Evolutionary conservation across 331 rosid species (phyloP).

Genomic region (Stylosanthes scabra): DNA sequence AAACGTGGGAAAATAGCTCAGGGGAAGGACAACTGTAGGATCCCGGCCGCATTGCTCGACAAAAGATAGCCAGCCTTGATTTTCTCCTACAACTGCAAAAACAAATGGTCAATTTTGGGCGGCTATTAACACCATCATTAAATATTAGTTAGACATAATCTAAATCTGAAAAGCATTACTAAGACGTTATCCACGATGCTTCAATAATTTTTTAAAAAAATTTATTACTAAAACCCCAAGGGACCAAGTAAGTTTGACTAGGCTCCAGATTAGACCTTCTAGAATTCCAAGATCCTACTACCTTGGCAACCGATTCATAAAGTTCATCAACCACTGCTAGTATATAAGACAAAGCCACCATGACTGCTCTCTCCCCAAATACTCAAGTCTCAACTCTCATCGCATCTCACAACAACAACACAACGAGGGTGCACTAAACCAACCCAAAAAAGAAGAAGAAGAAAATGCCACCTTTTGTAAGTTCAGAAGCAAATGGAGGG

Average conservation of each 20-base stretch:
- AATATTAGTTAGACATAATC: no score
- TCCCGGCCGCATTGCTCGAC: neutral
- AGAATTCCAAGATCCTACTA: constrained; percentile 40
- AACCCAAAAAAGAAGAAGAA: neutral
- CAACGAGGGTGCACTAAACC: neutral
- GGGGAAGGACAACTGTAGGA: neutral
- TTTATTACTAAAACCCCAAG: neutral
- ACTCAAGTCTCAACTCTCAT: neutral
- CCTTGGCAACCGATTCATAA: neutral
- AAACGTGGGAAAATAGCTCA: neutral
- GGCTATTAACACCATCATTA: constrained; percentile 14
- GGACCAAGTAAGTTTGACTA: constrained; percentile 31
- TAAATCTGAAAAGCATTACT: neutral
- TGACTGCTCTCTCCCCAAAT: neutral
- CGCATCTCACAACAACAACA: no score
- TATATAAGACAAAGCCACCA: no score
- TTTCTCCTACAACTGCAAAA: neutral
- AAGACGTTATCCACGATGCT: constrained; percentile 2
- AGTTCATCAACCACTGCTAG: no score
- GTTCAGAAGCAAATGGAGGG: constrained; percentile 36
- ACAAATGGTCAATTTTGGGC: constrained; percentile 42
- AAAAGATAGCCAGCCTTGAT: neutral
- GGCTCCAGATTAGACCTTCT: constrained; percentile 35
- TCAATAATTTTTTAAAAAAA: neutral
- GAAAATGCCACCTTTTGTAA: constrained; percentile 62